Conservation (phyloP, 2,329 filamentous ascomycete genomes). For the Clarireedia homoeocarpa region DNA sequence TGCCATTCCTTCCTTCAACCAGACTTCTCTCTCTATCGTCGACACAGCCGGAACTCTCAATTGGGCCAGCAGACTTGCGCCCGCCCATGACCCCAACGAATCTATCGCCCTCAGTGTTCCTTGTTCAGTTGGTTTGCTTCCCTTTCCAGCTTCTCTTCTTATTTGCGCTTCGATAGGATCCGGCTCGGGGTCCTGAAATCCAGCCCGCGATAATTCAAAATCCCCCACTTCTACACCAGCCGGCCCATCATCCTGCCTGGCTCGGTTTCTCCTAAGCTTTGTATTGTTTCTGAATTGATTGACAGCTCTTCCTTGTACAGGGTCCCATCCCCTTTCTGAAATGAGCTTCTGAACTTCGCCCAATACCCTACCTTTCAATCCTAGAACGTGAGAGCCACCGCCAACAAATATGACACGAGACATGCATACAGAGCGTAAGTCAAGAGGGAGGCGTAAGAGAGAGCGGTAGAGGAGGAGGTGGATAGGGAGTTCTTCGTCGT, state of each 20-base stretch:
- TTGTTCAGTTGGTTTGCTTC: constrained; percentile 37
- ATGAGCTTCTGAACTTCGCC: constrained; percentile 65
- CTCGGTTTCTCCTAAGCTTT: background rate
- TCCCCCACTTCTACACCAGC: background rate
- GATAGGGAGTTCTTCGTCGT: constrained; percentile 80
- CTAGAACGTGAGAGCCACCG: constrained; percentile 69
- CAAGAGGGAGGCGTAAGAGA: constrained; percentile 68
- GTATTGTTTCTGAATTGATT: background rate
- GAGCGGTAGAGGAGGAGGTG: constrained; percentile 69
- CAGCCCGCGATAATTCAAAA: background rate
- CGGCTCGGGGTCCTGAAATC: background rate
- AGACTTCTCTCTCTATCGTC: constrained; percentile 63
- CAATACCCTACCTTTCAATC: constrained; percentile 68
- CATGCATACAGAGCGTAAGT: constrained; percentile 80
- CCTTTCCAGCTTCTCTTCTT: constrained; percentile 21
- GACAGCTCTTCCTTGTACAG: constrained; percentile 38
- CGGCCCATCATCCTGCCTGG: background rate
- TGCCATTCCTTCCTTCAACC: constrained; percentile 56
- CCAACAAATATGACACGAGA: constrained; percentile 82
- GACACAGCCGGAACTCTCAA: constrained; percentile 62
- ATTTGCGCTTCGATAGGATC: background rate
- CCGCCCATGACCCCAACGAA: constrained; percentile 66
- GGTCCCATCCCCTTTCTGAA: constrained; percentile 65
- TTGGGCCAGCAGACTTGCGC: constrained; percentile 62
- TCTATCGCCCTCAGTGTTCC: constrained; percentile 59